Percentiles rank a stretch among this genome's conserved stretches.
Conservation (phyloP, 2,329 filamentous ascomycete species). For the Pseudocercospora cruenta region DNA sequence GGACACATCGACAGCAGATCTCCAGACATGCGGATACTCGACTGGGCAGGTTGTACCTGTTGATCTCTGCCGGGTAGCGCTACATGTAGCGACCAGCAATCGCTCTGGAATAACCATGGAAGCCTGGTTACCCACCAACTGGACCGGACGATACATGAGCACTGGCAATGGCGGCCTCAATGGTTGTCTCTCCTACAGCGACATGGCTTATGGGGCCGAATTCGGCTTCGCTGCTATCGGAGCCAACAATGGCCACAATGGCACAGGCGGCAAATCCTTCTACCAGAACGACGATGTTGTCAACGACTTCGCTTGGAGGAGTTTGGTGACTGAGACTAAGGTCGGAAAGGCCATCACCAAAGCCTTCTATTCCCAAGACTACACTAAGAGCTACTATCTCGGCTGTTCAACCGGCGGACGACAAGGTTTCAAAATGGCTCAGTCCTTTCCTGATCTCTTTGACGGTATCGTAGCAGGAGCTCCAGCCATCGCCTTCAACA, state of each 20-base stretch:
- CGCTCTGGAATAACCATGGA: conserved; percentile 49
- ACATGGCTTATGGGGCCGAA: conserved; percentile 43
- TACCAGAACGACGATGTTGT: conserved; percentile 51
- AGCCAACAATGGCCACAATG: conserved; percentile 50
- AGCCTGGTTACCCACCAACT: conserved; percentile 49
- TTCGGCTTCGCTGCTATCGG: conserved; percentile 47
- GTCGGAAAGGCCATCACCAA: conserved; percentile 38
- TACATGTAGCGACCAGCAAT: conserved; percentile 45
- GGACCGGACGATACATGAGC: conserved; percentile 45
- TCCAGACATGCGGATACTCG: conserved; percentile 41
- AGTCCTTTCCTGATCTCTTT: conserved; percentile 51
- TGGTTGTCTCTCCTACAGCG: conserved; percentile 44
- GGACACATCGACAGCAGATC: conserved; percentile 38
- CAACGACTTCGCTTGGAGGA: conserved; percentile 52
- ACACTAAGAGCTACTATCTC: conserved; percentile 51
- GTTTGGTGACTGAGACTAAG: conserved; percentile 35
- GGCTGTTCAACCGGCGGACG: conserved; percentile 53
- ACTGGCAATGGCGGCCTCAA: conserved; percentile 48
- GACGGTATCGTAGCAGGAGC: conserved; percentile 52
- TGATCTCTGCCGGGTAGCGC: conserved; percentile 47
- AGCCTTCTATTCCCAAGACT: conserved; percentile 42
- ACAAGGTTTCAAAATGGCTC: conserved; percentile 50
- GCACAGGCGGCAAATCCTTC: conserved; percentile 51
- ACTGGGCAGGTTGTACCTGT: conserved; percentile 38
- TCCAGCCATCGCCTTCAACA: conserved; percentile 48